Percentiles rank a stretch among this genome's conserved stretches.
These are phyloP conservation scores for Ophioceras dolichostomum DNA, from an alignment of 2,329 filamentous ascomycete species.

Conservation along the genomic window DNA sequence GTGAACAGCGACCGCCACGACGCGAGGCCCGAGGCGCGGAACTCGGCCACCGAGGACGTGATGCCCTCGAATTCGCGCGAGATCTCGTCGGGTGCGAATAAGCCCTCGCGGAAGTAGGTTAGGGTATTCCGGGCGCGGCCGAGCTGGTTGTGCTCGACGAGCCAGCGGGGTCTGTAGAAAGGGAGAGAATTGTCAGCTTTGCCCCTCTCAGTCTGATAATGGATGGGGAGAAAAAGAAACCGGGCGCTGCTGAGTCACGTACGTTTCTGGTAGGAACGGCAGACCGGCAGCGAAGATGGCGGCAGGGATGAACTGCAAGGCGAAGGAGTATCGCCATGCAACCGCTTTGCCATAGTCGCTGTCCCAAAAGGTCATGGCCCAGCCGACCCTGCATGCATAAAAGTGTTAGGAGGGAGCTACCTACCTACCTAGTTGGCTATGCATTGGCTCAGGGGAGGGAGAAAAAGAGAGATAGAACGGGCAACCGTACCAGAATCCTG, in stretches of 20 bases:
- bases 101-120: constrained; percentile 34
- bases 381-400: constrained; percentile 33
- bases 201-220: too few species aligned
- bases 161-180: constrained; percentile 37
- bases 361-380: constrained; percentile 41
- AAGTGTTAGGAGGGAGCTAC: constrained; percentile 1
- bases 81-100: constrained; percentile 21
- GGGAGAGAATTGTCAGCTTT: neutral
- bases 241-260: constrained; percentile 11
- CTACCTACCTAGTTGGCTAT: neutral
- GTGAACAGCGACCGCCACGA: constrained; percentile 34
- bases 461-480: too few species aligned
- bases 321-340: constrained; percentile 41
- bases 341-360: constrained; percentile 25
- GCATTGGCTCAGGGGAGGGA: neutral
- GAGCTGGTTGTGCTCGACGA: constrained; percentile 34
- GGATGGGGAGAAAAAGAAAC: neutral
- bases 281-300: constrained; percentile 34
- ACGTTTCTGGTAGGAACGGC: constrained; percentile 42
- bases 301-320: constrained; percentile 37
- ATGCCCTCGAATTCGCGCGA: constrained; percentile 33
- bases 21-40: constrained; percentile 19
- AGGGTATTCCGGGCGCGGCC: constrained; percentile 31
- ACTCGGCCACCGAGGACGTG: constrained; percentile 25
- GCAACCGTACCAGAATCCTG: constrained; percentile 43